phyloP scores from a whole-genome alignment of 2,329 filamentous ascomycete species.

The Aspergillus neoniger region DNA sequence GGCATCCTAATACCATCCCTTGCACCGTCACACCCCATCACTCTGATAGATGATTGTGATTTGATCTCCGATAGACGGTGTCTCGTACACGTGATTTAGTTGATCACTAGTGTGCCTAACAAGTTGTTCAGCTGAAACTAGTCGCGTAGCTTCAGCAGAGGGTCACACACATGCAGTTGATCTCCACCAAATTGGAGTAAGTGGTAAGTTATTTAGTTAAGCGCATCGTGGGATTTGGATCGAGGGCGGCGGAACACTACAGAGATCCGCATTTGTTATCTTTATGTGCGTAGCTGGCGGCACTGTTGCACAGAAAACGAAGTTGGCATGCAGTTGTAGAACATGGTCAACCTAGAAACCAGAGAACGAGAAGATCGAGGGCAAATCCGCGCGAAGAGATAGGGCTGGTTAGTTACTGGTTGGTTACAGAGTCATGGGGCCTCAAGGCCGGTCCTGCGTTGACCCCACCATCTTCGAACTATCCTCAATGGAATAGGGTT shows the following conservation, averaged over 20 bases:
- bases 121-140: background rate
- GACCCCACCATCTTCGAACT: background rate
- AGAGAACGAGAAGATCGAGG: too few relatives aligned
- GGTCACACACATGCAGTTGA: background rate
- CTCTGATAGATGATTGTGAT: too few relatives aligned
- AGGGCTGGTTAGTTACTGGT: background rate
- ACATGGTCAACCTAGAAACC: too few relatives aligned
- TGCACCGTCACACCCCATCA: background rate
- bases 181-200: too few relatives aligned
- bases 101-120: background rate
- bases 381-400: too few relatives aligned
- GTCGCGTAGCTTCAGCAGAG: background rate
- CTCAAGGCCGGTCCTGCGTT: background rate
- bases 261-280: background rate
- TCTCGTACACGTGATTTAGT: background rate
- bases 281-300: background rate
- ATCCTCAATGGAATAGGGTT: background rate
- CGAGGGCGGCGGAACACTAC: background rate
- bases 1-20: background rate
- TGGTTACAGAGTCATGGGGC: background rate
- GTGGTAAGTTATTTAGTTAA: background rate
- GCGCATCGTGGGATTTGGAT: background rate
- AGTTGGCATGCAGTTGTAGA: background rate
- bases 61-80: background rate
- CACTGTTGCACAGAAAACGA: background rate